Evolutionary conservation across 2,329 filamentous ascomycete genomes (phyloP).

Genomic region (Lanzia echinophila): DNA sequence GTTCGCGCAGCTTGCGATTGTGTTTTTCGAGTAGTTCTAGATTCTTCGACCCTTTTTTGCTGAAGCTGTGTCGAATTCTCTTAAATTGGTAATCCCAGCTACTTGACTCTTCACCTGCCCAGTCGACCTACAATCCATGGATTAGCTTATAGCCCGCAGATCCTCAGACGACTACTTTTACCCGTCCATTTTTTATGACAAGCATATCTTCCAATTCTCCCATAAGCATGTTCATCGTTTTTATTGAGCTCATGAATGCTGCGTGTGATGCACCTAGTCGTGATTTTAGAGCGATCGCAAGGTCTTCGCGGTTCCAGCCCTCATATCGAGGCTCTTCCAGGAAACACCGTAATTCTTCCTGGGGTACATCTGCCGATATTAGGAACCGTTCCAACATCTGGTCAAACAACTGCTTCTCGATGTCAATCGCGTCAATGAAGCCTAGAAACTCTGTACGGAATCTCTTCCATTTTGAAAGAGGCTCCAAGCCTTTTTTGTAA

Average conservation of each 20-base stretch:
- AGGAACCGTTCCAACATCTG: slow-evolving; percentile 18
- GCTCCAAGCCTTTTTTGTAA: slow-evolving; percentile 23
- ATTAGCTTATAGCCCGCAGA: no score
- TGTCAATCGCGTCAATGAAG: slow-evolving; percentile 21
- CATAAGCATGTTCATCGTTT: slow-evolving; percentile 16
- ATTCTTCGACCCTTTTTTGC: slow-evolving; percentile 16
- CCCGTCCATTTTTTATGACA: slow-evolving; percentile 20
- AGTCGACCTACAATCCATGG: slow-evolving; percentile 16
- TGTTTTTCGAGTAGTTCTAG: slow-evolving; percentile 16
- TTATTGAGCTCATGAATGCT: slow-evolving; percentile 18
- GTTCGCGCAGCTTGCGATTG: slow-evolving; percentile 17
- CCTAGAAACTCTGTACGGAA: slow-evolving; percentile 18
- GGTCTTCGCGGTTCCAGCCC: slow-evolving; percentile 17
- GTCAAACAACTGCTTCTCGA: slow-evolving; percentile 20
- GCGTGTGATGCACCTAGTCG: slow-evolving; percentile 16
- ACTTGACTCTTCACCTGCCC: slow-evolving; percentile 17
- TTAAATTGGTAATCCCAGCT: slow-evolving; percentile 23
- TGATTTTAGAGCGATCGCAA: slow-evolving; percentile 10
- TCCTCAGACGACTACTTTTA: slow-evolving; percentile 3
- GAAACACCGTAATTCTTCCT: slow-evolving; percentile 17
- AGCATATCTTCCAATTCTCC: slow-evolving; percentile 18
- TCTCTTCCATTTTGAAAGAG: slow-evolving; percentile 20
- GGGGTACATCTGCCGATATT: slow-evolving; percentile 16
- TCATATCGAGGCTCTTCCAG: slow-evolving; percentile 15
- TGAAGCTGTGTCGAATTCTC: slow-evolving; percentile 21